Percentiles rank a stretch among this genome's conserved stretches.
Conservation (phyloP, 805 yeast genomes). For the Monosporozyma solicola region DNA sequence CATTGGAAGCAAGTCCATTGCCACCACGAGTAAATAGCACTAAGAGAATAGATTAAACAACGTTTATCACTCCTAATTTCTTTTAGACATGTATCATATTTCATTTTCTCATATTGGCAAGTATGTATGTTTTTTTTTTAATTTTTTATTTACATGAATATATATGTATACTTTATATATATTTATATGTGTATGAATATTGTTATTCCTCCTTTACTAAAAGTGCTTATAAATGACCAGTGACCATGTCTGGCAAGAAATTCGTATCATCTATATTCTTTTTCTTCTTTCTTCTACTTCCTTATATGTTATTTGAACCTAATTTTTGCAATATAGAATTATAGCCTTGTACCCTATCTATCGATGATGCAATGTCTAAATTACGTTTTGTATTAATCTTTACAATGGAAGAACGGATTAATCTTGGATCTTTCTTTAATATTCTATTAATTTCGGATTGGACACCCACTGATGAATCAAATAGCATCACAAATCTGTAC, state of each 20-base stretch:
- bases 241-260: too few species aligned
- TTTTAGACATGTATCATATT: neutral
- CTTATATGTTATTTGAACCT: neutral
- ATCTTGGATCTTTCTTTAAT: slow-evolving; percentile 80
- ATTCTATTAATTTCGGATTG: slow-evolving; percentile 79
- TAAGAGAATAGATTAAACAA: neutral
- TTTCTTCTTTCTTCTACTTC: neutral
- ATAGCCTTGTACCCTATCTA: slow-evolving; percentile 36
- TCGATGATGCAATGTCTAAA: slow-evolving; percentile 49
- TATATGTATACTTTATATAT: neutral
- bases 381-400: slow-evolving; percentile 48
- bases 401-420: slow-evolving; percentile 66
- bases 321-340: slow-evolving; percentile 13
- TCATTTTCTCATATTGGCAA: neutral
- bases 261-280: neutral
- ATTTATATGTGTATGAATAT: neutral
- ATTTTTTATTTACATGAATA: neutral
- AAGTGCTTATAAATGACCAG: neutral
- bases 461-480: slow-evolving; percentile 79
- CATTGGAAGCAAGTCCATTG: slow-evolving; percentile 15
- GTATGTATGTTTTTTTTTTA: neutral
- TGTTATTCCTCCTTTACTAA: neutral
- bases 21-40: slow-evolving; percentile 5
- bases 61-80: neutral
- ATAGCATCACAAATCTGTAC: slow-evolving; percentile 73